A percentile compares a stretch with the other conserved stretches of the same genome.
Evolutionary conservation across 169 alveolate species (phyloP).

Genomic region (Plasmodium reichenowi): DNA sequence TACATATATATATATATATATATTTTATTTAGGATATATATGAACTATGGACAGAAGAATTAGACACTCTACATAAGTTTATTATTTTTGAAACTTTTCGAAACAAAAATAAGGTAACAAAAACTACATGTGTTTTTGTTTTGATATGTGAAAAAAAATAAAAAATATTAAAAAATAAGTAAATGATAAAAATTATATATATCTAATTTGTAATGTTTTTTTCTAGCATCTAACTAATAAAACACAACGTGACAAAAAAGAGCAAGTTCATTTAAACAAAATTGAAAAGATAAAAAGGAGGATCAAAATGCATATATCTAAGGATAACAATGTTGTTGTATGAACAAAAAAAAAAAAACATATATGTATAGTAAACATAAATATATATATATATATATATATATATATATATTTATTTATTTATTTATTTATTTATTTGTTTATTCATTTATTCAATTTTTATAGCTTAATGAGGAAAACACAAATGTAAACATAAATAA

Average conservation of each 20-base stretch:
- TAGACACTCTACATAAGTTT: constrained; percentile 27
- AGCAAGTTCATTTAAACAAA: constrained; percentile 36
- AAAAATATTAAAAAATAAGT: neutral
- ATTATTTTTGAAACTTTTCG: constrained; percentile 39
- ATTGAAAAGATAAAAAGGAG: constrained; percentile 59
- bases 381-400: neutral
- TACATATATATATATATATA: neutral
- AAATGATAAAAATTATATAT: neutral
- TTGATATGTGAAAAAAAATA: no score
- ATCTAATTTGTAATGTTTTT: constrained; percentile 6
- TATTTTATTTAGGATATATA: constrained; percentile 24
- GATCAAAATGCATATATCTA: constrained; percentile 39
- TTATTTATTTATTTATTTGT: neutral
- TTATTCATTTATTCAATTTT: no score
- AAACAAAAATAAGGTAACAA: constrained; percentile 43
- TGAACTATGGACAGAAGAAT: constrained; percentile 53
- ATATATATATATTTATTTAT: neutral
- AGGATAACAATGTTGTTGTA: constrained; percentile 23
- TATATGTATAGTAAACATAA: neutral
- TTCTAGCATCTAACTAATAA: constrained; percentile 8
- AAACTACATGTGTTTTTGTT: neutral
- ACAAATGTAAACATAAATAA: neutral
- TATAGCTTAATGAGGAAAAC: no score
- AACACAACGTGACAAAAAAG: constrained; percentile 20
- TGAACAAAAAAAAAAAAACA: neutral